Evolutionary conservation across 1,139 yeast species (phyloP).

Genomic region (Candida glucosophila): DNA sequence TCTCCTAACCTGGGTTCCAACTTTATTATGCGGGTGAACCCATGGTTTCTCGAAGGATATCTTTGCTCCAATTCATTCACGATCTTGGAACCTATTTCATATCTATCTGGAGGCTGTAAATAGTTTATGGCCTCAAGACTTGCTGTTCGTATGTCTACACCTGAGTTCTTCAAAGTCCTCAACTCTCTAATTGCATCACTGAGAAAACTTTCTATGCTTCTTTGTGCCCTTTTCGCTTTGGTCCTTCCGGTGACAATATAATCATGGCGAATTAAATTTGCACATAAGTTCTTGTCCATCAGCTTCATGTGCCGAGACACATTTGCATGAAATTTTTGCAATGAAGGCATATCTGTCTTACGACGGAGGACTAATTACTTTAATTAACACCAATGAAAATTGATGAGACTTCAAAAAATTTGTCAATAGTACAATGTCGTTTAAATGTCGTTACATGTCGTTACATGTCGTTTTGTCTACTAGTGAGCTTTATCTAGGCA

Average conservation of each 20-base stretch:
- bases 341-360: slow-evolving; percentile 38
- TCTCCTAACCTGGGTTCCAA: slow-evolving; percentile 79
- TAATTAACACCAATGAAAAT: no score
- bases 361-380: no score
- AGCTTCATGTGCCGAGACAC: slow-evolving; percentile 37
- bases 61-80: slow-evolving; percentile 57
- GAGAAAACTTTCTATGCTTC: slow-evolving; percentile 33
- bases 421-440: no score
- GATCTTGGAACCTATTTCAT: slow-evolving; percentile 45
- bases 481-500: no score
- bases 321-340: slow-evolving; percentile 35
- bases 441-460: no score
- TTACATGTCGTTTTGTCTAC: no score
- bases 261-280: slow-evolving; percentile 39
- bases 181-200: slow-evolving; percentile 19
- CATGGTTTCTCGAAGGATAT: slow-evolving; percentile 59
- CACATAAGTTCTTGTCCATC: slow-evolving; percentile 40
- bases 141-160: slow-evolving; percentile 12
- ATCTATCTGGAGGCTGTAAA: slow-evolving; percentile 33
- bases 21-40: slow-evolving; percentile 78
- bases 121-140: slow-evolving; percentile 20
- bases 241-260: slow-evolving; percentile 36
- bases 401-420: no score
- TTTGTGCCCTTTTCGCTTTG: slow-evolving; percentile 40
- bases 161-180: slow-evolving; percentile 10